phyloP scores from a whole-genome alignment of 176 grass and related monocot genomes.

The Carex kokanica region DNA sequence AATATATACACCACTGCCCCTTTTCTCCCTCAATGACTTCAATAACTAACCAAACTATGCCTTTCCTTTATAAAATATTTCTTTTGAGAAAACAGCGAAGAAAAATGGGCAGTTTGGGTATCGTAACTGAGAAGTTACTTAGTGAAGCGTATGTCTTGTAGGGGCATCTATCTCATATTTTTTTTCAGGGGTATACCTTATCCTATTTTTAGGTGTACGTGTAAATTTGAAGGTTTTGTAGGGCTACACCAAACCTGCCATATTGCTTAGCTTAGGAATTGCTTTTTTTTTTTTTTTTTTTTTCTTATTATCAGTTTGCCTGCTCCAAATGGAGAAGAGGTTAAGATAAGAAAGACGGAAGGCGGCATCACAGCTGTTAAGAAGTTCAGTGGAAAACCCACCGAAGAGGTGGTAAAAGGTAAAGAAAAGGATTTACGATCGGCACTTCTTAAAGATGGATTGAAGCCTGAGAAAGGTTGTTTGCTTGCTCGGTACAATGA shows the following conservation, averaged over 20 bases:
- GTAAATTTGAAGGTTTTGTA: background rate
- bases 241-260: background rate
- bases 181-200: background rate
- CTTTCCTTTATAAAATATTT: background rate
- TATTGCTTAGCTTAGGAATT: background rate
- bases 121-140: background rate
- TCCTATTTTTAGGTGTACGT: background rate
- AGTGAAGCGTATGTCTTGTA: background rate
- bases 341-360: slow-evolving; percentile 52
- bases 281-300: background rate
- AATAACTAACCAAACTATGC: background rate
- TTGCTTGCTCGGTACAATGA: slow-evolving; percentile 93
- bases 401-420: slow-evolving; percentile 55
- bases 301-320: slow-evolving; percentile 51
- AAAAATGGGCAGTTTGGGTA: background rate
- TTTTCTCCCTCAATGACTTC: background rate
- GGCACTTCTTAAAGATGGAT: slow-evolving; percentile 56
- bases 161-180: background rate
- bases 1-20: background rate
- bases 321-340: slow-evolving; percentile 49
- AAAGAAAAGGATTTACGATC: slow-evolving; percentile 54
- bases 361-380: slow-evolving; percentile 56
- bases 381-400: slow-evolving; percentile 74
- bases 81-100: background rate
- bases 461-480: slow-evolving; percentile 68